Base-by-base conservation (phyloP, 2,329 filamentous ascomycete species). In the Beauveria pseudobassiana region DNA sequence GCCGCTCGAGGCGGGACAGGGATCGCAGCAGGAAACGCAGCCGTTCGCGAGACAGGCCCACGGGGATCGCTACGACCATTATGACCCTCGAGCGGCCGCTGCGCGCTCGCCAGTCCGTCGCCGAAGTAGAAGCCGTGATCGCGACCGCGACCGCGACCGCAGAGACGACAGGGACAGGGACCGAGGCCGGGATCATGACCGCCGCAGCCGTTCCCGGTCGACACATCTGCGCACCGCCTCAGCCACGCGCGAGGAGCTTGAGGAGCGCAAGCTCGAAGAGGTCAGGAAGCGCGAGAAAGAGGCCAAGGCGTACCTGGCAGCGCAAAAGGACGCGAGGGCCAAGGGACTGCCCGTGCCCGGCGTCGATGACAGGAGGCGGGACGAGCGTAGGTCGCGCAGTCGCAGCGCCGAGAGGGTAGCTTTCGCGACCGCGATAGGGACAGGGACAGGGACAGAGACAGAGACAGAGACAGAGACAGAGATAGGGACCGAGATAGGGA, bases 281-380 rank as follows among this genome's bases (percentile, higher is more conserved):
- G 66, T 65, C 22, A 63, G 63, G n/a, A 69, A 68, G 65, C 70
- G 65, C n/a, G 70, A 72, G 62, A 69, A 63, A 65, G 68, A 54
- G 69, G 85, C 85, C 45, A 87, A 86, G 69, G 83, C 83, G 5
- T 87, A 87, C 66, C 74, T 87, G 43, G 83, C 83, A 7, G 83
- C 83, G 3, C 83, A 86, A 66, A 81, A 82, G 64, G 83, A 86
- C 65, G 84, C 84, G 38, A 78, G 82, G 34, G 79, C 79, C 53
- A 86, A 86, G 68, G 83, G 83, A 9, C 70, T 85, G 46, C 82
- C 83, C 1, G 72, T 84, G 22, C 82, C 82, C 0, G 81, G 82
- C n/a, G 74, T 84, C n/a, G 80, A 84, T 59, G 82, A 84, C 65
- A 79, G 76, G 64, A 65, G 69, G 51, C 76, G 79, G 18, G 75